phyloP scores from a whole-genome alignment of 2,329 filamentous ascomycete genomes.

The Sphaerulina populicola region DNA sequence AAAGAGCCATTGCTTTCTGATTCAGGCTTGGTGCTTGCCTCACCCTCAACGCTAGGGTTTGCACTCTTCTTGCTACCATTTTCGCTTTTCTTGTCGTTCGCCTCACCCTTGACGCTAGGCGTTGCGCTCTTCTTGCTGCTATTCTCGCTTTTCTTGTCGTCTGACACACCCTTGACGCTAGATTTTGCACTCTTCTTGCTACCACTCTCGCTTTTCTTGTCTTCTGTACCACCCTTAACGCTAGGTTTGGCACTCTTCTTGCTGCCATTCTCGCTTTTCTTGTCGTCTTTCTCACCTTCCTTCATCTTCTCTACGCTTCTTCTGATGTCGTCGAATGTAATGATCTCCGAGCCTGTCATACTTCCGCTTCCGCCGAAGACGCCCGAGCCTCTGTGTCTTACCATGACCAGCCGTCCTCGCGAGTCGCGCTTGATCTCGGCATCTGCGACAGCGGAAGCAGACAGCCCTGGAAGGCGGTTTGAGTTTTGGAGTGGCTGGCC shows the following conservation, averaged over 20 bases:
- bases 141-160: background rate
- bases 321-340: constrained; percentile 9
- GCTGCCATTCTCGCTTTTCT: constrained; percentile 1
- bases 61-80: background rate
- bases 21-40: constrained; percentile 8
- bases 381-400: constrained; percentile 20
- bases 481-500: constrained; percentile 21
- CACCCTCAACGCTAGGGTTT: background rate
- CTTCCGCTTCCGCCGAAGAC: background rate
- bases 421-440: constrained; percentile 21
- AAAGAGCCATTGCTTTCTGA: constrained; percentile 7
- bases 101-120: background rate
- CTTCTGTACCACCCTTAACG: background rate
- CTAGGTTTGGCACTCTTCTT: background rate
- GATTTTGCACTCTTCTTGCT: constrained; percentile 5
- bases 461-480: background rate
- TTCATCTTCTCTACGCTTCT: constrained; percentile 5
- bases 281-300: background rate
- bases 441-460: constrained; percentile 21
- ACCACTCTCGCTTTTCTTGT: background rate
- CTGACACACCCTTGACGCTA: background rate
- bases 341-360: background rate
- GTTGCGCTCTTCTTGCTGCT: constrained; percentile 8
- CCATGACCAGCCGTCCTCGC: constrained; percentile 23
- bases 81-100: constrained; percentile 1